Evolutionary conservation across 164 flowering plant species (phyloP).

Genomic region (Warburgia ugandensis): DNA sequence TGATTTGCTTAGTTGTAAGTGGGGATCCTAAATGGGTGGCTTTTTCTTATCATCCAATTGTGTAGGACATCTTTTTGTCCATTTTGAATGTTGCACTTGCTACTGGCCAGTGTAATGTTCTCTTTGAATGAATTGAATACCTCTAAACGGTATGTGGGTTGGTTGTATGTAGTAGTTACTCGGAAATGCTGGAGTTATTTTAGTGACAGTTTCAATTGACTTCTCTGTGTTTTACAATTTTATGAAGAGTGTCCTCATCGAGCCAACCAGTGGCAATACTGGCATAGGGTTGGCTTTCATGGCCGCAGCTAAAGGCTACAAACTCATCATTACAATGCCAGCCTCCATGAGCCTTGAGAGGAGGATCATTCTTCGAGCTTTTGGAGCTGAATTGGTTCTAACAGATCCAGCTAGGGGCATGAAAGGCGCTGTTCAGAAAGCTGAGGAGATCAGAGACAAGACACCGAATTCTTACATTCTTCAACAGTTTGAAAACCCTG

Average conservation of each 20-base stretch:
- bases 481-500: constrained; percentile 54
- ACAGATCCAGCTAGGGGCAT: constrained; percentile 47
- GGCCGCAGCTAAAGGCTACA: constrained; percentile 54
- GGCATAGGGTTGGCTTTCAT: constrained; percentile 59
- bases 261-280: constrained; percentile 53
- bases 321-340: constrained; percentile 48
- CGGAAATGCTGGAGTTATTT: not conserved
- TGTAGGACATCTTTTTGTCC: too few species aligned
- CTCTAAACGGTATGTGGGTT: too few species aligned
- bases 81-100: too few species aligned
- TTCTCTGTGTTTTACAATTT: not conserved
- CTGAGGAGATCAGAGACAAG: constrained; percentile 39
- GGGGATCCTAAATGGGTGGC: too few species aligned
- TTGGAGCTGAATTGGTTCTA: constrained; percentile 53
- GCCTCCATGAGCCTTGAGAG: constrained; percentile 43
- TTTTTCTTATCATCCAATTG: too few species aligned
- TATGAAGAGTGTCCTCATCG: constrained; percentile 41
- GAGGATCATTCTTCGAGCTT: constrained; percentile 41
- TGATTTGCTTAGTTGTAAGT: too few species aligned
- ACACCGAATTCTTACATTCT: constrained; percentile 59
- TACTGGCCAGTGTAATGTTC: too few species aligned
- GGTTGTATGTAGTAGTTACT: too few species aligned
- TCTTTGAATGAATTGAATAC: too few species aligned
- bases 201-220: not conserved
- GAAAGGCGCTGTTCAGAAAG: constrained; percentile 45